These are phyloP conservation scores for Suillus variegatus DNA, from an alignment of 768 basidiomycete species.

Conservation along the genomic window DNA sequence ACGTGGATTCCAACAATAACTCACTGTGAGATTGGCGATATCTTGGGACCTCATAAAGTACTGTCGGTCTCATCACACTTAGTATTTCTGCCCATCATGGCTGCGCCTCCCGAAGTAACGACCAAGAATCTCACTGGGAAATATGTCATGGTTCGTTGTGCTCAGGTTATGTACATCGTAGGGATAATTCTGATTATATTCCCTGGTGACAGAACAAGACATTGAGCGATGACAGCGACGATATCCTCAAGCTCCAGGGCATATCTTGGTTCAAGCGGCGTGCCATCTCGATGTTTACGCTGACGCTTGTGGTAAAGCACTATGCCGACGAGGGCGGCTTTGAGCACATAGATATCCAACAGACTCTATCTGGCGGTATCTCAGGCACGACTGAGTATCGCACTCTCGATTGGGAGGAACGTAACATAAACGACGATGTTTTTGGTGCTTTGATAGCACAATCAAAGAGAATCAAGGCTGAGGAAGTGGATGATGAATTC, in stretches of 20 bases:
- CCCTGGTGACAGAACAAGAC: conserved; percentile 56
- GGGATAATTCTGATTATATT: conserved; percentile 6
- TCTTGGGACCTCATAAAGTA: neutral
- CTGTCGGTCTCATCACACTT: neutral
- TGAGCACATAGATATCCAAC: conserved; percentile 70
- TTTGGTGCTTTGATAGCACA: conserved; percentile 63
- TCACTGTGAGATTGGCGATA: neutral
- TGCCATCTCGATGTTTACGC: conserved; percentile 53
- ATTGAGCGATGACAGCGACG: conserved; percentile 61
- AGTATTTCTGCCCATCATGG: conserved; percentile 45
- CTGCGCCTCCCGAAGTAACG: conserved; percentile 60
- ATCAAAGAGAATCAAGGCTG: conserved; percentile 49
- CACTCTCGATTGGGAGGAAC: conserved; percentile 55
- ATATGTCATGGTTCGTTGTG: conserved; percentile 58
- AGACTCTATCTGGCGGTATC: conserved; percentile 64
- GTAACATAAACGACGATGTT: conserved; percentile 54
- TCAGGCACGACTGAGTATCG: conserved; percentile 58
- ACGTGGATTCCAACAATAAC: neutral
- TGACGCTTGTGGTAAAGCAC: conserved; percentile 67
- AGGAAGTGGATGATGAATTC: conserved; percentile 46
- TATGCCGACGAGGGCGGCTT: conserved; percentile 57
- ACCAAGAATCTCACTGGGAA: conserved; percentile 63
- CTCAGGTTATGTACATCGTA: neutral
- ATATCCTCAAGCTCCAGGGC: conserved; percentile 70
- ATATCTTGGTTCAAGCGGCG: conserved; percentile 72